Evolutionary conservation across 2,329 filamentous ascomycete genomes (phyloP), one percentile per base, ranked within the genome.

Genomic region (Colletotrichum abscissum): DNA sequence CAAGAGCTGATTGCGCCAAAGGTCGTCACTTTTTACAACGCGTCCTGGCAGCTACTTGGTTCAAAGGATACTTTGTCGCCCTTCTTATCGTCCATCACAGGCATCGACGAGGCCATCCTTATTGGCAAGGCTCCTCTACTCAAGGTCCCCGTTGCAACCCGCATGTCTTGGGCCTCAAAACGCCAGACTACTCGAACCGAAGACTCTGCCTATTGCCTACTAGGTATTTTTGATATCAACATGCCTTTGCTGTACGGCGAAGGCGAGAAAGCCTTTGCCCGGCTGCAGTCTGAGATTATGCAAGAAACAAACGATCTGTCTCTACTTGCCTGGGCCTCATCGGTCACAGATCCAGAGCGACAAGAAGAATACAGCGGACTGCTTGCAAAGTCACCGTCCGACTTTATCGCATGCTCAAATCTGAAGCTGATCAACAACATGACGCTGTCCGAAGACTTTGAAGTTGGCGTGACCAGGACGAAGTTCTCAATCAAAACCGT

Each of bases 211-310:
- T 81, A 79, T 54, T 78, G 77, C 26, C 66, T 81, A 4, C 64
- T 79, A 5, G 79, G 79, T 4, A 57, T 81, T 5, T 79, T 81
- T 28, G 66, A 75, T 22, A 73, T 80, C 38, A 78, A 74, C 30
- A 80, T 81, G 76, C 73, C 76, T 0, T 63, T 78, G 12, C 72
- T 77, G 1, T 80, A 80, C 38, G 77, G 78, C 12, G 79, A 80
- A 67, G 77, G 78, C 24, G 12, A 16, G 2, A 75, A 72, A n/a
- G 76, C 77, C 1, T 79, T 79, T 30, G 67, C 72, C 11, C 72
- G 78, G 60, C 16, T 77, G 22, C 73, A 77, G 28, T 56, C 49
- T 24, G 58, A 68, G n/a, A 67, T 67, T 12, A 24, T 68, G 12
- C 49, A 52, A 46, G 52, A 67, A 4, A 69, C 59, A 2, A 64